Percentiles rank a stretch among this genome's conserved stretches.
Evolutionary conservation across 2,329 filamentous ascomycete genomes (phyloP).

Genomic region (Pseudopithomyces chartarum): DNA sequence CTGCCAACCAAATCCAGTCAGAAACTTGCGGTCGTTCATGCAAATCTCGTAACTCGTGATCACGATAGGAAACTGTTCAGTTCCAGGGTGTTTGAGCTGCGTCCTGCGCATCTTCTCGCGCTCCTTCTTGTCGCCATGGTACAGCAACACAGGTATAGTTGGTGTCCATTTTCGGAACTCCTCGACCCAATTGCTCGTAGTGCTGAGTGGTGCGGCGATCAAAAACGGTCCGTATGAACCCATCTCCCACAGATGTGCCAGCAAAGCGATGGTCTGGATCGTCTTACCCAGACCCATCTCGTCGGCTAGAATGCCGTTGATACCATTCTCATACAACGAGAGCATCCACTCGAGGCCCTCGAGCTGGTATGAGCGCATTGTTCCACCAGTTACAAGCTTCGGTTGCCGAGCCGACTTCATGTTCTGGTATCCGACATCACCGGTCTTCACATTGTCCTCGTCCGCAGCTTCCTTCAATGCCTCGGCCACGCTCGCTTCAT

Average conservation of each 20-base stretch:
- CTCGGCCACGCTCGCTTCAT: constrained; percentile 60
- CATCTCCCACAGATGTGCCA: constrained; percentile 85
- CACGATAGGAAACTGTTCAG: constrained; percentile 81
- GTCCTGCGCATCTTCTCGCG: constrained; percentile 76
- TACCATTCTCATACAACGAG: constrained; percentile 81
- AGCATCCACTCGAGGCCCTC: constrained; percentile 94
- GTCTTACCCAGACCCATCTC: constrained; percentile 97
- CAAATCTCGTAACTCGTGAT: constrained; percentile 97
- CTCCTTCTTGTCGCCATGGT: constrained; percentile 82
- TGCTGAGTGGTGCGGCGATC: constrained; percentile 88
- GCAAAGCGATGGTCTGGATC: constrained; percentile 84
- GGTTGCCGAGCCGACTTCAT: constrained; percentile 85
- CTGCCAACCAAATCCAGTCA: constrained; percentile 89
- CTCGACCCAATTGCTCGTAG: constrained; percentile 92
- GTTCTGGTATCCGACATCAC: constrained; percentile 68
- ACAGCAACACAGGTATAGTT: constrained; percentile 83
- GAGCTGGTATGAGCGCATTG: constrained; percentile 92
- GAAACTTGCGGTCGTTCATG: constrained; percentile 80
- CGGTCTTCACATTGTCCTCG: constrained; percentile 62
- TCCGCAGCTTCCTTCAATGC: constrained; percentile 63
- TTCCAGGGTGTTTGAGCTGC: constrained; percentile 71
- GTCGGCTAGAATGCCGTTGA: constrained; percentile 89
- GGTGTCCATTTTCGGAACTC: constrained; percentile 93
- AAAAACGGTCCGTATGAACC: constrained; percentile 88
- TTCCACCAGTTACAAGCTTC: constrained; percentile 80